Conservation (phyloP, 2,329 filamentous ascomycete species). For the Botrytis elliptica region DNA sequence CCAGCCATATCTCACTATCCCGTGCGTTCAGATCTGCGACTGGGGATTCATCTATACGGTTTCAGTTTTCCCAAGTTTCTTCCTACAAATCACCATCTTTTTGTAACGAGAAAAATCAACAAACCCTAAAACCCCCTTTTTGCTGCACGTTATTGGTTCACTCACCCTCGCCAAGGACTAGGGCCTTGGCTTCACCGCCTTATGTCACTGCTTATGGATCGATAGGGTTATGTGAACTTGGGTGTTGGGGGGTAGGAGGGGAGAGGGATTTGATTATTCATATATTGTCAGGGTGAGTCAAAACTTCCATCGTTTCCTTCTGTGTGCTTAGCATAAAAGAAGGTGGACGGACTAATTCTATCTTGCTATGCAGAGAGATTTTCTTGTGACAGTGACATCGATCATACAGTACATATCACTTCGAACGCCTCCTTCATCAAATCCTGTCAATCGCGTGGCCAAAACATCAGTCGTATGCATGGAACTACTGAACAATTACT, state of each 20-base stretch:
- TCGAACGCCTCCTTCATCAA: neutral
- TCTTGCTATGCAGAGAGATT: neutral
- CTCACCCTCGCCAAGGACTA: neutral
- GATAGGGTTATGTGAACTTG: neutral
- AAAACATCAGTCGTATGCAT: neutral
- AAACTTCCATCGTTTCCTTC: constrained; percentile 2
- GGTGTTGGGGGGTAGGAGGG: neutral
- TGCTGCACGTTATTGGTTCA: neutral
- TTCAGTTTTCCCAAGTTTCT: neutral
- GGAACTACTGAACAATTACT: neutral
- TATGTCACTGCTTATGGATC: neutral
- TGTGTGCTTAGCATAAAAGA: neutral
- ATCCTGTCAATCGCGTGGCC: constrained; percentile 12
- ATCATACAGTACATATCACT: neutral
- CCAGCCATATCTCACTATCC: neutral
- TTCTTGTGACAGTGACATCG: neutral
- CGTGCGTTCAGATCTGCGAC: constrained; percentile 8
- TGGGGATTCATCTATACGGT: neutral
- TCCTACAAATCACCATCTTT: neutral
- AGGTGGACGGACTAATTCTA: neutral
- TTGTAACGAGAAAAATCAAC: neutral
- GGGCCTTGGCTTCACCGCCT: constrained; percentile 4
- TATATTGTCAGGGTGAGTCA: neutral
- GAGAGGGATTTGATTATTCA: constrained; percentile 12
- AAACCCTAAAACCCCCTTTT: constrained; percentile 15